A percentile compares a stretch with the other conserved stretches of the same genome.
These are phyloP conservation scores for Phytophthora podocarpi DNA, from an alignment of 352 stramenopile genomes.

Conservation along the genomic window DNA sequence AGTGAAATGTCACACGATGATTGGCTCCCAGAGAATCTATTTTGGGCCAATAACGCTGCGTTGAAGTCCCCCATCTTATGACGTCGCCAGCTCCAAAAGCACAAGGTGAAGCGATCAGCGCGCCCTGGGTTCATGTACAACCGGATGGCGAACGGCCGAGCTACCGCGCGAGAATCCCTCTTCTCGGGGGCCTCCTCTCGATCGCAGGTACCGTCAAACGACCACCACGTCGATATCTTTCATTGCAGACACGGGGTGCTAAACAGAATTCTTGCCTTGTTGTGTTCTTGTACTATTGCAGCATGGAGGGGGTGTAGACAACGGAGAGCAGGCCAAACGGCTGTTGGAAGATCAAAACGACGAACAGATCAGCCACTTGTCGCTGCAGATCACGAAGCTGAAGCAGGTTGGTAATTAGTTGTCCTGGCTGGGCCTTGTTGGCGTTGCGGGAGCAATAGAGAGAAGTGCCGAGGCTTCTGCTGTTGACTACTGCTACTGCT, in stretches of 20 bases:
- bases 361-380: slow-evolving; percentile 88
- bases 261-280: neutral
- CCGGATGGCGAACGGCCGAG: slow-evolving; percentile 65
- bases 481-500: too few relatives aligned
- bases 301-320: slow-evolving; percentile 49
- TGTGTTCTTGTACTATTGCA: slow-evolving; percentile 14
- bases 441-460: too few relatives aligned
- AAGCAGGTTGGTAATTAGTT: slow-evolving; percentile 62
- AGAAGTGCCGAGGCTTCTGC: too few relatives aligned
- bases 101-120: neutral
- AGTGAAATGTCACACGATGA: slow-evolving; percentile 2
- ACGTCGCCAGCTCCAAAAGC: neutral
- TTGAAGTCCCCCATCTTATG: slow-evolving; percentile 6
- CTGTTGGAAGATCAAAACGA: slow-evolving; percentile 89
- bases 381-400: slow-evolving; percentile 85
- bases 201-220: slow-evolving; percentile 37
- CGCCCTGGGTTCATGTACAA: slow-evolving; percentile 73
- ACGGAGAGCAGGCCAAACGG: slow-evolving; percentile 75
- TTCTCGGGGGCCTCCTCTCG: slow-evolving; percentile 66
- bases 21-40: neutral
- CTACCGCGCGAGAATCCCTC: slow-evolving; percentile 61
- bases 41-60: slow-evolving; percentile 9
- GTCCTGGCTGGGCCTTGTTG: too few relatives aligned
- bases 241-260: neutral
- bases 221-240: neutral